These are phyloP conservation scores for Amanita rubescens DNA, from an alignment of 768 basidiomycete genomes.

Conservation along the genomic window DNA sequence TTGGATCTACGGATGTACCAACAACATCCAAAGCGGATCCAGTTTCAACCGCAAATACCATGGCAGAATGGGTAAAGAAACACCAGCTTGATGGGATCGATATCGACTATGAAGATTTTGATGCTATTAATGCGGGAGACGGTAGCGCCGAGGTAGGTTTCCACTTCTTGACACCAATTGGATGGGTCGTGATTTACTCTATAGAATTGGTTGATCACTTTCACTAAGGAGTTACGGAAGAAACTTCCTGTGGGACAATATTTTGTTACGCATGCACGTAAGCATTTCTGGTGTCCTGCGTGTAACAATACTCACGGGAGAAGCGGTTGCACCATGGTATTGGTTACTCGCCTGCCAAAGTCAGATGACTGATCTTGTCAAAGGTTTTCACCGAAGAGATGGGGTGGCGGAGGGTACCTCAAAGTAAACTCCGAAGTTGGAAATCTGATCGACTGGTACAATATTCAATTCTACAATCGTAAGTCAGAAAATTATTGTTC, in stretches of 20 bases:
- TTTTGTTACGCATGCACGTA: slow-evolving; percentile 51
- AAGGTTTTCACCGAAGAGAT: slow-evolving; percentile 37
- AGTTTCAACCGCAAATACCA: slow-evolving; percentile 48
- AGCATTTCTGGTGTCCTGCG: slow-evolving; percentile 10
- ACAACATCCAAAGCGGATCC: slow-evolving; percentile 56
- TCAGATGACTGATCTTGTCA: not conserved
- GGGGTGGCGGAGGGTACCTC: slow-evolving; percentile 48
- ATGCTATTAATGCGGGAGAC: slow-evolving; percentile 44
- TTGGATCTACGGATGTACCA: slow-evolving; percentile 51
- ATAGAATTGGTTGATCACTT: slow-evolving; percentile 43
- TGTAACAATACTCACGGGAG: not conserved
- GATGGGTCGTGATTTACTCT: slow-evolving; percentile 19
- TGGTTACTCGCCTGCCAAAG: not conserved
- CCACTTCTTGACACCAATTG: slow-evolving; percentile 48
- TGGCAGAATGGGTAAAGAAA: slow-evolving; percentile 59
- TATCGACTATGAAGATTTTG: slow-evolving; percentile 72
- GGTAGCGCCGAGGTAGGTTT: slow-evolving; percentile 51
- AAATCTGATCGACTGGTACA: slow-evolving; percentile 58
- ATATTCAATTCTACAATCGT: slow-evolving; percentile 36
- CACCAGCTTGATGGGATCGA: slow-evolving; percentile 63
- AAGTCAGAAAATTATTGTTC: not conserved
- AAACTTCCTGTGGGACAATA: slow-evolving; percentile 42
- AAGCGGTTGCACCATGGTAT: slow-evolving; percentile 4
- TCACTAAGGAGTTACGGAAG: slow-evolving; percentile 43
- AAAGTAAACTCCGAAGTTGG: slow-evolving; percentile 47